A percentile compares a stretch with the other conserved stretches of the same genome.
Evolutionary conservation across 2,329 filamentous ascomycete genomes (phyloP).

Genomic region (Penicillium sp.): DNA sequence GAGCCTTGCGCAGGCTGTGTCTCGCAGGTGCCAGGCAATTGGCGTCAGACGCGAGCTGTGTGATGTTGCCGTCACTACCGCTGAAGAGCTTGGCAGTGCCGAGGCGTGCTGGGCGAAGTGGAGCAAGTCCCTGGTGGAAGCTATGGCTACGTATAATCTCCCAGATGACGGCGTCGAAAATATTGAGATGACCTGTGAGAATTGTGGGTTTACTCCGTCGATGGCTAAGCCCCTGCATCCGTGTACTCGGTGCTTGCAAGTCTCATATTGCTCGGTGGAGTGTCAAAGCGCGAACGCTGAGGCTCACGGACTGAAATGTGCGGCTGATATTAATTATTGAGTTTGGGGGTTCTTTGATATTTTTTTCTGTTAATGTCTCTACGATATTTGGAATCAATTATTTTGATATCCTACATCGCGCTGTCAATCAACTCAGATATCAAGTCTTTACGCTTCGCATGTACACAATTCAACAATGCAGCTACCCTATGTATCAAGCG

Average conservation of each 20-base stretch:
- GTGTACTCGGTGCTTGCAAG: background rate
- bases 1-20: constrained; percentile 1
- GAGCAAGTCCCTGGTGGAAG: background rate
- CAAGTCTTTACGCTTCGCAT: too few species aligned
- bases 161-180: background rate
- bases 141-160: background rate
- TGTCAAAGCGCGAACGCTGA: background rate
- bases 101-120: background rate
- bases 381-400: background rate
- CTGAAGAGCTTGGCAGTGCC: background rate
- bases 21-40: background rate
- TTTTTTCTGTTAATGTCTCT: background rate
- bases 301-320: background rate
- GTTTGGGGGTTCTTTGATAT: background rate
- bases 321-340: background rate
- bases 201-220: constrained; percentile 5
- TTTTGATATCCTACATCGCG: background rate
- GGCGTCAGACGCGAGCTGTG: constrained; percentile 4
- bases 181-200: background rate
- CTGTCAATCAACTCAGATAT: too few species aligned
- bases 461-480: too few species aligned
- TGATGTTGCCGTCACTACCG: background rate
- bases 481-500: too few species aligned
- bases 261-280: background rate
- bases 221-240: constrained; percentile 1